A percentile compares a stretch with the other conserved stretches of the same genome.
phyloP scores from a whole-genome alignment of 805 yeast species.

The Yamadazyma takamatsuzukensis region DNA sequence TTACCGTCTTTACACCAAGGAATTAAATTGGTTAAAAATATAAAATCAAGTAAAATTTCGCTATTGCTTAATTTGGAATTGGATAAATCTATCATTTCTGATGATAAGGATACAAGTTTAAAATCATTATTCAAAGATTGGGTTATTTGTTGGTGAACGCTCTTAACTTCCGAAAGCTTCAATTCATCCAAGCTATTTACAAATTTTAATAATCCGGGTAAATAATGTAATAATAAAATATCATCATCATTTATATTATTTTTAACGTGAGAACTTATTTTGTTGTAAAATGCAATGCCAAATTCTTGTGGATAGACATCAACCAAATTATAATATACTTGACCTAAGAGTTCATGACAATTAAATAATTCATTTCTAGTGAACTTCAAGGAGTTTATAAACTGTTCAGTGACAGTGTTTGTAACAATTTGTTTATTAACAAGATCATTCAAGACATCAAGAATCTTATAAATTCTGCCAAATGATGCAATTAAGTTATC shows the following conservation, averaged over 20 bases:
- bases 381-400: slow-evolving; percentile 42
- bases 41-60: slow-evolving; percentile 43
- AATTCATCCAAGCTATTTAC: slow-evolving; percentile 38
- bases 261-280: slow-evolving; percentile 42
- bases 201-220: slow-evolving; percentile 55
- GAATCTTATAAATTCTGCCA: slow-evolving; percentile 51
- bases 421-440: slow-evolving; percentile 46
- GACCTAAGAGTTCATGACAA: slow-evolving; percentile 72
- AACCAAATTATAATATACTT: slow-evolving; percentile 53
- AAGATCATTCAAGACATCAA: slow-evolving; percentile 51
- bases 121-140: slow-evolving; percentile 21
- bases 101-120: slow-evolving; percentile 12
- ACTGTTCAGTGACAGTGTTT: slow-evolving; percentile 46
- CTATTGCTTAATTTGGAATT: slow-evolving; percentile 28
- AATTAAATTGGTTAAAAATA: slow-evolving; percentile 56
- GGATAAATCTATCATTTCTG: slow-evolving; percentile 25
- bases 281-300: slow-evolving; percentile 29
- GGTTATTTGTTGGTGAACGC: slow-evolving; percentile 39
- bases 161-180: slow-evolving; percentile 17
- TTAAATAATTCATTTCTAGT: slow-evolving; percentile 59
- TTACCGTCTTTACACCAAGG: slow-evolving; percentile 59
- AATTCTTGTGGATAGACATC: slow-evolving; percentile 31
- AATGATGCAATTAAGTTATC: slow-evolving; percentile 51
- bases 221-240: slow-evolving; percentile 55
- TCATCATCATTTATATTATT: slow-evolving; percentile 55